These are phyloP conservation scores for Camelina neglecta DNA, from an alignment of 345 rosid genomes.

Conservation along the genomic window DNA sequence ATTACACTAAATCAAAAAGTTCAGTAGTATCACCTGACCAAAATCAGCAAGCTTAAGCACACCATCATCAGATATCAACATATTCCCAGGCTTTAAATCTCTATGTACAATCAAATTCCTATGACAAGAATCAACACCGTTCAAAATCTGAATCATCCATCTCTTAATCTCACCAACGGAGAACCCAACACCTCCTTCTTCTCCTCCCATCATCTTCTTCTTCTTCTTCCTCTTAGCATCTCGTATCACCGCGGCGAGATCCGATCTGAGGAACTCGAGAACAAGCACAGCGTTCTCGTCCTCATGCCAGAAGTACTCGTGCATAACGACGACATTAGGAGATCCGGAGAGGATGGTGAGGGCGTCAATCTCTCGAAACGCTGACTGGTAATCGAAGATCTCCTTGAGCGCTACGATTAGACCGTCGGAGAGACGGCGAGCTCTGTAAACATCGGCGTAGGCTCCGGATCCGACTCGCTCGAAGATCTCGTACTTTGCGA, in stretches of 20 bases:
- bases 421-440: conserved; percentile 75
- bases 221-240: conserved; percentile 62
- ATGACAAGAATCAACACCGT: conserved; percentile 80
- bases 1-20: neutral
- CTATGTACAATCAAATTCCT: conserved; percentile 83
- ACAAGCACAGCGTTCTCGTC: conserved; percentile 98
- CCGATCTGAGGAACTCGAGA: conserved; percentile 80
- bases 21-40: conserved; percentile 69
- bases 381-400: conserved; percentile 94
- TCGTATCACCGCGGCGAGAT: conserved; percentile 65
- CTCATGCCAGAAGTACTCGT: conserved; percentile 92
- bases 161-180: conserved; percentile 70
- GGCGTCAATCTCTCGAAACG: conserved; percentile 91
- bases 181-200: conserved; percentile 43
- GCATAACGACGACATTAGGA: conserved; percentile 78
- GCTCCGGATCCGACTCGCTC: conserved; percentile 92
- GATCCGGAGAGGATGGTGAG: conserved; percentile 68
- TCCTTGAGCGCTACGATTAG: conserved; percentile 86
- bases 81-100: conserved; percentile 91
- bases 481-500: conserved; percentile 81
- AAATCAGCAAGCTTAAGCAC: conserved; percentile 94
- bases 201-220: neutral
- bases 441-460: conserved; percentile 90
- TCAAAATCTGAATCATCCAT: conserved; percentile 92
- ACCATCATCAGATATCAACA: conserved; percentile 79